These are phyloP conservation scores for Penicillium sp. DNA, from an alignment of 2,329 filamentous ascomycete genomes.

Conservation along the genomic window DNA sequence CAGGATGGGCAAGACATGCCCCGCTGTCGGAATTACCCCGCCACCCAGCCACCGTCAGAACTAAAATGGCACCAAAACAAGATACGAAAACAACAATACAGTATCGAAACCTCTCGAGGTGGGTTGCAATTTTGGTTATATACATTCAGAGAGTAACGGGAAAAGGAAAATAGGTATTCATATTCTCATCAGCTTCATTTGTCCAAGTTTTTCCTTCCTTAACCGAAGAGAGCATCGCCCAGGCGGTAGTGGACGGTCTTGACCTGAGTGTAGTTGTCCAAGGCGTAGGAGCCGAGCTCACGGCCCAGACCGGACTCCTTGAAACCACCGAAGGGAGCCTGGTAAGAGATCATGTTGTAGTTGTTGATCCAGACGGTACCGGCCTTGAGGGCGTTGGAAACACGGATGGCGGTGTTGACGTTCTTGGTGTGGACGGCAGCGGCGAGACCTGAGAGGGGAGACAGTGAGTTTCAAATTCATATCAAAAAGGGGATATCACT, in stretches of 20 bases:
- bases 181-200: constrained; percentile 1
- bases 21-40: background rate
- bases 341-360: constrained; percentile 66
- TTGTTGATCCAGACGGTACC: constrained; percentile 67
- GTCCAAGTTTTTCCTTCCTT: constrained; percentile 20
- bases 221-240: constrained; percentile 49
- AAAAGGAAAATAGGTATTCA: background rate
- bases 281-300: constrained; percentile 52
- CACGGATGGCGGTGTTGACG: constrained; percentile 76
- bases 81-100: background rate
- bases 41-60: background rate
- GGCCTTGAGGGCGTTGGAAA: constrained; percentile 70
- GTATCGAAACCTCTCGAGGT: background rate
- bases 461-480: constrained; percentile 55
- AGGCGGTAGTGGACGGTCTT: constrained; percentile 51
- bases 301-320: constrained; percentile 30
- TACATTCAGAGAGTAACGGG: background rate
- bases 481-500: constrained; percentile 36
- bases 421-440: constrained; percentile 76
- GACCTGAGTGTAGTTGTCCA: constrained; percentile 54
- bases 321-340: constrained; percentile 49
- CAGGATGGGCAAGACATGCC: background rate
- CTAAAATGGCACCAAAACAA: background rate
- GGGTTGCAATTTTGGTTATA: constrained; percentile 9
- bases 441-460: constrained; percentile 66